Conservation (phyloP, 108 stramenopile species). For the Fistulifera pelliculosa region DNA sequence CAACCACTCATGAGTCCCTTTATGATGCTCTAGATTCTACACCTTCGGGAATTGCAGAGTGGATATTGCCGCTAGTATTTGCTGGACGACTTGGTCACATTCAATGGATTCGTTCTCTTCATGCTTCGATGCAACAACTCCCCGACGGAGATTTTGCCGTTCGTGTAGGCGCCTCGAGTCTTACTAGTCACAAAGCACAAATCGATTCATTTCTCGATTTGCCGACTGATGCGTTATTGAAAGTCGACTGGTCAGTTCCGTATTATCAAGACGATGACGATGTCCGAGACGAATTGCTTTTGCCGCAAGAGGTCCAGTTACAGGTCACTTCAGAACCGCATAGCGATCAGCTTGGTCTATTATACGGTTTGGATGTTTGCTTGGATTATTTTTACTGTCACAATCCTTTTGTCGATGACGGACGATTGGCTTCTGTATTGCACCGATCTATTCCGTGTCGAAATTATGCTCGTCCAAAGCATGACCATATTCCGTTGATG, state of each 20-base stretch:
- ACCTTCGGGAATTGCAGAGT: constrained; percentile 45
- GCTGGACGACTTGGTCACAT: constrained; percentile 24
- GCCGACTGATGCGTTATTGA: constrained; percentile 17
- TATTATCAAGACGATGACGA: constrained; percentile 47
- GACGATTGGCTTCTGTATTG: neutral
- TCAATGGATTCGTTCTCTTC: constrained; percentile 35
- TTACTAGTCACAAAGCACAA: neutral
- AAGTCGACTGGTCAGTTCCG: constrained; percentile 25
- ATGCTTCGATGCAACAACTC: constrained; percentile 20
- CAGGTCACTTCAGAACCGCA: neutral
- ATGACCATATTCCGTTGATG: neutral
- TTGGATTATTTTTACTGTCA: constrained; percentile 50
- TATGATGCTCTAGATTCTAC: constrained; percentile 45
- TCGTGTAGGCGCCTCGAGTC: constrained; percentile 23
- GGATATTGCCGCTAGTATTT: constrained; percentile 54
- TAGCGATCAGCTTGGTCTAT: neutral
- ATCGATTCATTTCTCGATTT: constrained; percentile 33
- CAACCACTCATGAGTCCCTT: constrained; percentile 17
- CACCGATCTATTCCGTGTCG: neutral
- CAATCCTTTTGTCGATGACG: constrained; percentile 38
- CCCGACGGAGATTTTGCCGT: constrained; percentile 21
- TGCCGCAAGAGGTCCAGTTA: constrained; percentile 27
- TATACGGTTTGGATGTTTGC: constrained; percentile 49
- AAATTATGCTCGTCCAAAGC: too few relatives aligned
- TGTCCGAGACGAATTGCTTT: constrained; percentile 12